A percentile compares a stretch with the other conserved stretches of the same genome.
Conservation (phyloP, 371 early-diverging fungal genomes). For the Smittium culicis region DNA sequence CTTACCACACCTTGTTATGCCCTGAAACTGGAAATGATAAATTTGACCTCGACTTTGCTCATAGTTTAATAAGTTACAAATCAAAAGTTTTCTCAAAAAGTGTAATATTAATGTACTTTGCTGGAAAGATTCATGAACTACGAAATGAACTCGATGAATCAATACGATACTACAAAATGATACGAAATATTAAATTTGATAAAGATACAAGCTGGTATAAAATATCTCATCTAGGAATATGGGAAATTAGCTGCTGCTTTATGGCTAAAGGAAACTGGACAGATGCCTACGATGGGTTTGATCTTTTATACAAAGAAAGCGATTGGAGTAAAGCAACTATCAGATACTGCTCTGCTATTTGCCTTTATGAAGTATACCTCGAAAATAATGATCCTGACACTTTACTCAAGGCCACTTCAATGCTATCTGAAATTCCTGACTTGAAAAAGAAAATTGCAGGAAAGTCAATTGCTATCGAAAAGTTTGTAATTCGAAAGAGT, state of each 20-base stretch:
- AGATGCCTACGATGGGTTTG: constrained; percentile 38
- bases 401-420: constrained; percentile 8
- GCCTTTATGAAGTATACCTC: constrained; percentile 34
- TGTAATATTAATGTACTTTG: constrained; percentile 48
- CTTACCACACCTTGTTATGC: constrained; percentile 54
- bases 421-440: constrained; percentile 44
- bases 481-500: constrained; percentile 58
- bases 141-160: constrained; percentile 37
- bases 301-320: constrained; percentile 43
- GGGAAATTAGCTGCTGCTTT: constrained; percentile 39
- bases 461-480: constrained; percentile 62
- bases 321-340: constrained; percentile 66
- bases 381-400: constrained; percentile 11
- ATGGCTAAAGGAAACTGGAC: constrained; percentile 38
- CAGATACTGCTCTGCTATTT: constrained; percentile 43
- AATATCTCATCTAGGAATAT: constrained; percentile 56
- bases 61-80: constrained; percentile 28
- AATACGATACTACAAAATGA: constrained; percentile 30
- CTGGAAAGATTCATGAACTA: constrained; percentile 38
- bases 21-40: constrained; percentile 40
- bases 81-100: constrained; percentile 34
- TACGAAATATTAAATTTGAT: constrained; percentile 2
- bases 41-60: constrained; percentile 35
- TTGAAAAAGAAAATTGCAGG: constrained; percentile 56
- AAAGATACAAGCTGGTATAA: constrained; percentile 51